Percentiles rank a stretch among this genome's conserved stretches.
Conservation (phyloP, 1,284 basidiomycete genomes). For the Dichomitus squalens region DNA sequence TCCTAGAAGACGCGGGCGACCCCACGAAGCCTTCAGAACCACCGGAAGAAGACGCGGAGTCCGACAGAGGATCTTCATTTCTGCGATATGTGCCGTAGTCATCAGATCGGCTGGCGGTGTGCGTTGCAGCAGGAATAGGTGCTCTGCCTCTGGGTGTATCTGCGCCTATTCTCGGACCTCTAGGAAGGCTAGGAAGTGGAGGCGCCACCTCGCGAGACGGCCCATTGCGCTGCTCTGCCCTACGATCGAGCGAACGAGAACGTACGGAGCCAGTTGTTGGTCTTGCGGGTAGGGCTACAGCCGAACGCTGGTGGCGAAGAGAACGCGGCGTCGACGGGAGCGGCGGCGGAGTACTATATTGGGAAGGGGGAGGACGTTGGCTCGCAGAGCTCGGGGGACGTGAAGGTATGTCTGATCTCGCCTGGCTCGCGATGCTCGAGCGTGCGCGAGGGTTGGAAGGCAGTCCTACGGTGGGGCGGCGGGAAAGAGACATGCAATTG, state of each 20-base stretch:
- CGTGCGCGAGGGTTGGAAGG: conserved; percentile 31
- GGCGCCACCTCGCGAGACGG: conserved; percentile 9
- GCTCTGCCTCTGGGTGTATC: not conserved
- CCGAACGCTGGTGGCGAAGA: conserved; percentile 33
- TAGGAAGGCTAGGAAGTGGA: conserved; percentile 27
- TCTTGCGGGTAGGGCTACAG: conserved; percentile 19
- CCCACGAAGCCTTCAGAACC: conserved; percentile 7
- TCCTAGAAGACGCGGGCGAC: conserved; percentile 42
- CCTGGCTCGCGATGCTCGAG: conserved; percentile 11
- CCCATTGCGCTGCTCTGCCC: conserved; percentile 12
- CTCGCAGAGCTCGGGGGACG: conserved; percentile 28
- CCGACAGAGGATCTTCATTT: conserved; percentile 11
- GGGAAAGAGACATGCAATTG: conserved; percentile 28
- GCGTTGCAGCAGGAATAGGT: not conserved
- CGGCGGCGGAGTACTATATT: conserved; percentile 10
- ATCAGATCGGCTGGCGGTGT: conserved; percentile 9
- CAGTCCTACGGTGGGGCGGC: conserved; percentile 30
- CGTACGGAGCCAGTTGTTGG: conserved; percentile 18
- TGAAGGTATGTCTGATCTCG: conserved; percentile 19
- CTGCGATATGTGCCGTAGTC: conserved; percentile 13
- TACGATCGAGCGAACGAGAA: conserved; percentile 24
- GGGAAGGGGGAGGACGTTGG: conserved; percentile 23
- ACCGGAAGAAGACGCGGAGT: conserved; percentile 18
- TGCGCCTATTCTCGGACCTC: conserved; percentile 17
- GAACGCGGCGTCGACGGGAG: conserved; percentile 17